A percentile compares a stretch with the other conserved stretches of the same genome.
Evolutionary conservation across 2,329 filamentous ascomycete species (phyloP).

Genomic region (Cercospora sesami): DNA sequence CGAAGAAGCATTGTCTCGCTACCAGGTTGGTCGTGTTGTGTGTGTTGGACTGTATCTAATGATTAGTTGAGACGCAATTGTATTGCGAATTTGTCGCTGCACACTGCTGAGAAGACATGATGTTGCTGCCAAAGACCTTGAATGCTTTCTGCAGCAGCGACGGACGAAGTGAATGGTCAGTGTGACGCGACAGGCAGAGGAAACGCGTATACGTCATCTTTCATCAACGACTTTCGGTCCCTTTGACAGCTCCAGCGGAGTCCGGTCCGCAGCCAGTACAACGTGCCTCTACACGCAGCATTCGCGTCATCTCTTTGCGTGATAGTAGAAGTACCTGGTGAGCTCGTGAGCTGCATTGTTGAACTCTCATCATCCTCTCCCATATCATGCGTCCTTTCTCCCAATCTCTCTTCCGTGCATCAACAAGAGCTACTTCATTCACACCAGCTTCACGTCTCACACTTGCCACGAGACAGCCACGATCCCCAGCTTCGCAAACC

Average conservation of each 20-base stretch:
- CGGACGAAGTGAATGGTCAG: background rate
- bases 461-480: background rate
- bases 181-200: background rate
- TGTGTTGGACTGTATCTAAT: too few relatives aligned
- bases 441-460: background rate
- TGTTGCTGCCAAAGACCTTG: too few relatives aligned
- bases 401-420: background rate
- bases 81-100: too few relatives aligned
- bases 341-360: background rate
- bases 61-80: too few relatives aligned
- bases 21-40: too few relatives aligned
- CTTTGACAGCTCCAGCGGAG: background rate
- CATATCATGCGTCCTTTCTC: slow-evolving; percentile 5
- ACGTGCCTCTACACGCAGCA: background rate
- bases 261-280: background rate
- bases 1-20: too few relatives aligned
- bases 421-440: background rate
- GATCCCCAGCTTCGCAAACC: background rate
- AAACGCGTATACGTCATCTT: slow-evolving; percentile 5
- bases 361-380: background rate
- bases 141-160: too few relatives aligned
- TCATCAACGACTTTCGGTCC: slow-evolving; percentile 8
- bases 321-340: background rate
- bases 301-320: background rate
- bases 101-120: too few relatives aligned